Evolutionary conservation across 2,329 filamentous ascomycete genomes (phyloP).

Genomic region (Exophiala oligosperma): DNA sequence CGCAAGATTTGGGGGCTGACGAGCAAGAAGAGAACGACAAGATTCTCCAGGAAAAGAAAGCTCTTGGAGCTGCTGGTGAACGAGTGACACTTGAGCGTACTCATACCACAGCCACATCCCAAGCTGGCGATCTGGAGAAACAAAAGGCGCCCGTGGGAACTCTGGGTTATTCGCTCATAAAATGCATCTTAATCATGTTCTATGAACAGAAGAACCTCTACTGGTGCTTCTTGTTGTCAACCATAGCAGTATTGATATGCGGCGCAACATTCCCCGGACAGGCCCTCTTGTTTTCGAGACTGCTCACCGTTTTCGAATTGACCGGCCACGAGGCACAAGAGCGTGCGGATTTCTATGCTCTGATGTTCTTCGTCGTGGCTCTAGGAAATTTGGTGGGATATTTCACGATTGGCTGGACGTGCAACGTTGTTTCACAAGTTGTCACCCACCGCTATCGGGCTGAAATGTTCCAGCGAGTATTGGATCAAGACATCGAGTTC

Average conservation of each 20-base stretch:
- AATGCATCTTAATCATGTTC: constrained; percentile 40
- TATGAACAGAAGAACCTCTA: constrained; percentile 34
- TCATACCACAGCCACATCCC: constrained; percentile 16
- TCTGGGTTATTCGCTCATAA: constrained; percentile 33
- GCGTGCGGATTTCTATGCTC: constrained; percentile 45
- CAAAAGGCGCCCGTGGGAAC: constrained; percentile 19
- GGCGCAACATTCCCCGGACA: constrained; percentile 50
- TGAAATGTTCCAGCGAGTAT: constrained; percentile 29
- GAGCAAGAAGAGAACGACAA: constrained; percentile 10
- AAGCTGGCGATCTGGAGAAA: constrained; percentile 18
- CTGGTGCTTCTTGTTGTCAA: constrained; percentile 36
- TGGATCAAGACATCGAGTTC: constrained; percentile 35
- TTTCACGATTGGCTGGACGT: constrained; percentile 38
- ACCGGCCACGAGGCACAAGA: constrained; percentile 21
- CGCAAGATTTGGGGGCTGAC: constrained; percentile 45
- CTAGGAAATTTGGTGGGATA: constrained; percentile 41
- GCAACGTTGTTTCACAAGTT: constrained; percentile 33
- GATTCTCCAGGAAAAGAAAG: constrained; percentile 12
- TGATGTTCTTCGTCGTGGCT: constrained; percentile 50
- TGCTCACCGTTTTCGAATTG: constrained; percentile 31
- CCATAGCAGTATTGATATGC: constrained; percentile 35
- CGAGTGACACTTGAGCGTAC: constrained; percentile 13
- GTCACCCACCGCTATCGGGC: constrained; percentile 26
- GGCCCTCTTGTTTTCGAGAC: constrained; percentile 40
- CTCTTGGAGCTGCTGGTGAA: constrained; percentile 2